These are phyloP conservation scores for Aspergillus persii DNA, from an alignment of 2,329 filamentous ascomycete genomes.

Conservation along the genomic window DNA sequence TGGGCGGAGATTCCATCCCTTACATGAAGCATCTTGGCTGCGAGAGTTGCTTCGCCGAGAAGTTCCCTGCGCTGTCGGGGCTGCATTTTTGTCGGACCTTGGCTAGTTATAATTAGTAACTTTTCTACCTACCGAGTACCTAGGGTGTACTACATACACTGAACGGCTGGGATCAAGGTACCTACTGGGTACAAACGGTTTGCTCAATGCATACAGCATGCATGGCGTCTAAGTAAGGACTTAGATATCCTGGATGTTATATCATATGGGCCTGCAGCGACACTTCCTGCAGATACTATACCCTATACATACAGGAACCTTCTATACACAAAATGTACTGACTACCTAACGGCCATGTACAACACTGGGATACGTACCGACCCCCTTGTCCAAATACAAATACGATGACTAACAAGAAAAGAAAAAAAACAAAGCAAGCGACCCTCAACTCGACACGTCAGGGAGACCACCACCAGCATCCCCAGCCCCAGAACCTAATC, in stretches of 20 bases:
- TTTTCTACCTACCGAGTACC: not conserved
- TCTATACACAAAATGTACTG: no score
- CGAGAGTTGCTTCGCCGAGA: not conserved
- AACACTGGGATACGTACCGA: no score
- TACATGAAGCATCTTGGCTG: not conserved
- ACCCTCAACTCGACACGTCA: not conserved
- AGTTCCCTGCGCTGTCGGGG: not conserved
- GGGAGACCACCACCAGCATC: not conserved
- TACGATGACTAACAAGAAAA: not conserved
- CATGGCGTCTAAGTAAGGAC: not conserved
- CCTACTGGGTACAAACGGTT: no score
- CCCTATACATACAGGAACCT: no score
- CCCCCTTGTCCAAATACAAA: no score
- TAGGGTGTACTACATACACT: no score
- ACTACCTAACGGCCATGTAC: no score
- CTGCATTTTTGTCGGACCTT: not conserved
- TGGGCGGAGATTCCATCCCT: not conserved
- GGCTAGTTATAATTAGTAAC: not conserved
- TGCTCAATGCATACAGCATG: no score
- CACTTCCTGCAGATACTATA: not conserved
- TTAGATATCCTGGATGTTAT: not conserved
- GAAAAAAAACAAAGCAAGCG: not conserved
- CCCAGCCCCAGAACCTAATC: not conserved
- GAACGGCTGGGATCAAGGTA: no score
- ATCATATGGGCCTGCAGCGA: not conserved